Evolutionary conservation across 805 yeast species (phyloP).

Genomic region (Wickerhamiella qilinensis): DNA sequence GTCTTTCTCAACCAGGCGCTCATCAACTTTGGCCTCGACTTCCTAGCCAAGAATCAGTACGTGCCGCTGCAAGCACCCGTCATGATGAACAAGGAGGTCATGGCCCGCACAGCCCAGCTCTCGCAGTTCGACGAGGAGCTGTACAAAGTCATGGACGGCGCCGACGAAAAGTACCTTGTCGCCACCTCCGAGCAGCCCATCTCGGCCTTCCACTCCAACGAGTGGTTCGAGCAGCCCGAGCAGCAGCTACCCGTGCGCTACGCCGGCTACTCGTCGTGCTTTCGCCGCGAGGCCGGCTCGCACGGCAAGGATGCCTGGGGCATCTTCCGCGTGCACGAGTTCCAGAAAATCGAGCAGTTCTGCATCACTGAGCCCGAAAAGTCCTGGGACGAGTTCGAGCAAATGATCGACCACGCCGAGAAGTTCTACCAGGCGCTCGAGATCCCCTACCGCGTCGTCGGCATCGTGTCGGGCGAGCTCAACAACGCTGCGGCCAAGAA

Average conservation of each 20-base stretch:
- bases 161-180: conserved; percentile 91
- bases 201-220: conserved; percentile 91
- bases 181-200: conserved; percentile 99
- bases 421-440: conserved; percentile 85
- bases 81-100: conserved; percentile 98
- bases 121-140: conserved; percentile 96
- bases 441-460: conserved; percentile 92
- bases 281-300: conserved; percentile 98
- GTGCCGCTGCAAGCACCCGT: conserved; percentile 94
- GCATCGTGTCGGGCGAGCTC: conserved; percentile 95
- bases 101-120: conserved; percentile 98
- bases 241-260: conserved; percentile 94
- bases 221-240: conserved; percentile 95
- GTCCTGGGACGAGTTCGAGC: conserved; percentile 94
- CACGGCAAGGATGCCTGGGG: conserved; percentile 99
- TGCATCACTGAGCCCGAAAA: conserved; percentile 92
- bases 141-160: conserved; percentile 93
- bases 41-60: conserved; percentile 65
- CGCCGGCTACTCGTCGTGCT: conserved; percentile 97
- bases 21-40: conserved; percentile 85
- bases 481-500: conserved; percentile 99
- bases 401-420: conserved; percentile 83
- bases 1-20: conserved; percentile 96
- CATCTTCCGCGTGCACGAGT: conserved; percentile 95
- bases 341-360: conserved; percentile 96